Percentiles rank a stretch among this genome's conserved stretches.
Conservation (phyloP, 208 protist species). For the Acanthamoeba royreba region DNA sequence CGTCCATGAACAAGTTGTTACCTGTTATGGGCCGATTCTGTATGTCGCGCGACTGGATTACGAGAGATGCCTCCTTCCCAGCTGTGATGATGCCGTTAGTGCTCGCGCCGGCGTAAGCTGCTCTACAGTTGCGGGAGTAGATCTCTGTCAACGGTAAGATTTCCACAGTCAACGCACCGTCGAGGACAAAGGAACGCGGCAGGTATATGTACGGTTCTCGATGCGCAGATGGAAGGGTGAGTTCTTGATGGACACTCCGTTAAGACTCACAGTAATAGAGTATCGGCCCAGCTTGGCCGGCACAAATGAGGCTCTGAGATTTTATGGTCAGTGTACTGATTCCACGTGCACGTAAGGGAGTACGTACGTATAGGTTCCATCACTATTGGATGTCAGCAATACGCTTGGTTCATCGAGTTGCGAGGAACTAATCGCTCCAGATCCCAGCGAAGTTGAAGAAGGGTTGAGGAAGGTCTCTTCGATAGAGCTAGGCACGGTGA, state of each 20-base stretch:
- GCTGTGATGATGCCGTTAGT: not conserved
- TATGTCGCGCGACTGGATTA: not conserved
- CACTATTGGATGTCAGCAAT: not conserved
- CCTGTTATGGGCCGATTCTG: conserved; percentile 3
- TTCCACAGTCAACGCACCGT: not conserved
- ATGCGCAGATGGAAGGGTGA: not conserved
- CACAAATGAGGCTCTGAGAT: not conserved
- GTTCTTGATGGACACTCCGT: not conserved
- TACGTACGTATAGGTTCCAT: not conserved
- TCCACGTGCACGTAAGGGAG: not conserved
- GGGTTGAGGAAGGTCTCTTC: not conserved
- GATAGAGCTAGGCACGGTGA: not conserved
- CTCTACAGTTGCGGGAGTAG: not conserved
- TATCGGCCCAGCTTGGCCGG: not conserved
- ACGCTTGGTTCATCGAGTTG: not conserved
- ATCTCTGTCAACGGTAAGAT: not conserved
- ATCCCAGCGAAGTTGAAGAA: not conserved
- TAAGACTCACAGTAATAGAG: not conserved
- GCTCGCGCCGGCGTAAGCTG: not conserved
- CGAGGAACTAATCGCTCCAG: too few species aligned
- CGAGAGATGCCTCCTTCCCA: not conserved
- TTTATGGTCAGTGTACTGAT: not conserved
- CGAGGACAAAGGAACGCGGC: not conserved
- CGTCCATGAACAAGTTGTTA: not conserved
- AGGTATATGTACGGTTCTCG: not conserved